Conservation (phyloP, 1,284 basidiomycete species). For the Cryptococcus wingfieldii region DNA sequence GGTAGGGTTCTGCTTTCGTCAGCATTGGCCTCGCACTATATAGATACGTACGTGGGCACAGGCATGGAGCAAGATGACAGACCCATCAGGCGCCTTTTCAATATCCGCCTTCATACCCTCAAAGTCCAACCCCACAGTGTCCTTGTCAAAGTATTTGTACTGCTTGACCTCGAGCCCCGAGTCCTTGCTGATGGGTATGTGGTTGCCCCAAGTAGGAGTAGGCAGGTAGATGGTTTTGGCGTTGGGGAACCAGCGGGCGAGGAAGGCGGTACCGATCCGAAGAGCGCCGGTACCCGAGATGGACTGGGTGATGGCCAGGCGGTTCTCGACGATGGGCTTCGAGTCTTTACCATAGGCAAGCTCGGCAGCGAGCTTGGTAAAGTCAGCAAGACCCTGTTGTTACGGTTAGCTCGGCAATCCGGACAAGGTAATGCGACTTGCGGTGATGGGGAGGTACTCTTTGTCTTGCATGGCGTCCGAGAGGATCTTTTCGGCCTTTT, state of each 20-base stretch:
- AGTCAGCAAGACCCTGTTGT: slow-evolving; percentile 62
- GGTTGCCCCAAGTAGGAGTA: slow-evolving; percentile 95
- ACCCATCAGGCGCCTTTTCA: slow-evolving; percentile 1
- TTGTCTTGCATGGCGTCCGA: slow-evolving; percentile 74
- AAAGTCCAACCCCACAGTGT: slow-evolving; percentile 90
- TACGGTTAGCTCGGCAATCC: neutral
- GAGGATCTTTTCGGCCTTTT: slow-evolving; percentile 64
- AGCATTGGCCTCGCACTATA: slow-evolving; percentile 36
- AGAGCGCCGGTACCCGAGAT: slow-evolving; percentile 98
- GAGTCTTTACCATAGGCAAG: slow-evolving; percentile 88
- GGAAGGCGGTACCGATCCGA: slow-evolving; percentile 90
- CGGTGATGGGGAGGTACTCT: slow-evolving; percentile 94
- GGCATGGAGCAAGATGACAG: slow-evolving; percentile 52
- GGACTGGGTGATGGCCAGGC: slow-evolving; percentile 85
- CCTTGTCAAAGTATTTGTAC: slow-evolving; percentile 90
- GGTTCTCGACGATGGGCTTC: slow-evolving; percentile 66
- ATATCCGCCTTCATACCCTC: slow-evolving; percentile 83
- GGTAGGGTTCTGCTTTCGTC: slow-evolving; percentile 81
- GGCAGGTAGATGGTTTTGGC: slow-evolving; percentile 89
- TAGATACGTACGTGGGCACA: slow-evolving; percentile 49
- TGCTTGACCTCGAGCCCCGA: slow-evolving; percentile 87
- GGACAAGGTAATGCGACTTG: neutral
- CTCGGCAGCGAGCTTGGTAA: slow-evolving; percentile 80
- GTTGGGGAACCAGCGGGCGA: slow-evolving; percentile 77
- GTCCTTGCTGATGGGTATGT: slow-evolving; percentile 75